phyloP scores from a whole-genome alignment of 331 rosid genomes.

The Quercus tomentella region DNA sequence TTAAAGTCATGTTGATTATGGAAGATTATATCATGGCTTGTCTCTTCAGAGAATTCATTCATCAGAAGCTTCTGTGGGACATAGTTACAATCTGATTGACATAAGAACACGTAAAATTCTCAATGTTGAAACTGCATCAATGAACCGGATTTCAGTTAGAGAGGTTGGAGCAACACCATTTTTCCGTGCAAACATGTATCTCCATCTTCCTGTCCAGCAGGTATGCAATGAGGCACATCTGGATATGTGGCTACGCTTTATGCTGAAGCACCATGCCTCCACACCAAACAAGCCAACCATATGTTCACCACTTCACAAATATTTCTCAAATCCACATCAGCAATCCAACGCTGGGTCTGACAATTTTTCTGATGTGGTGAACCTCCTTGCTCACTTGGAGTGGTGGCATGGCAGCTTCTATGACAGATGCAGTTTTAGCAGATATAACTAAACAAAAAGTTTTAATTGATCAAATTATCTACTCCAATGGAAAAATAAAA shows the following conservation, averaged over 20 bases:
- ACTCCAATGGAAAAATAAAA: neutral
- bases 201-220: constrained; percentile 63
- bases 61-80: constrained; percentile 64
- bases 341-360: neutral
- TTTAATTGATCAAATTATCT: neutral
- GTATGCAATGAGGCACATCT: constrained; percentile 18
- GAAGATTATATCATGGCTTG: constrained; percentile 18
- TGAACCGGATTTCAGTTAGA: constrained; percentile 43
- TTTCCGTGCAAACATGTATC: constrained; percentile 69
- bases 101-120: constrained; percentile 44
- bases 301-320: neutral
- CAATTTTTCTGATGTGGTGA: neutral
- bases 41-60: constrained; percentile 60
- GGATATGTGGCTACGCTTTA: neutral
- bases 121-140: constrained; percentile 76
- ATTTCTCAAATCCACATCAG: neutral
- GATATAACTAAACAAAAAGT: neutral
- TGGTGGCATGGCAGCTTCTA: neutral
- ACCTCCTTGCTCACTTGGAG: neutral
- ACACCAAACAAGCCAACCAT: neutral
- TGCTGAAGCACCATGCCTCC: neutral
- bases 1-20: neutral
- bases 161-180: constrained; percentile 61
- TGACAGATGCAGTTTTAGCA: neutral
- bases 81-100: constrained; percentile 76